These are phyloP conservation scores for Cyclotella sp. DNA, from an alignment of 108 stramenopile species.

Conservation along the genomic window DNA sequence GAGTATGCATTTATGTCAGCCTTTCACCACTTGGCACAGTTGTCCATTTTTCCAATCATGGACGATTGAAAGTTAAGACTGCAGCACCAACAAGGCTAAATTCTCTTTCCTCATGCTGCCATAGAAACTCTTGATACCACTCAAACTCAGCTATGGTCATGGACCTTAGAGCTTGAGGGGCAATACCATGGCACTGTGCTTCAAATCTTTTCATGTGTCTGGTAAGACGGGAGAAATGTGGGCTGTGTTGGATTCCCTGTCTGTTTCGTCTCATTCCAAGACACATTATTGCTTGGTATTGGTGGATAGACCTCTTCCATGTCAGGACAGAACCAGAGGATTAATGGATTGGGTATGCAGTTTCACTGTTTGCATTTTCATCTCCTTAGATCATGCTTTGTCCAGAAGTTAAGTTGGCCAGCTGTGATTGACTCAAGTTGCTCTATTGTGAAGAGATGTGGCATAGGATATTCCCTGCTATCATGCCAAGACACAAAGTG, in stretches of 20 bases:
- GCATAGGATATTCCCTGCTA: no score
- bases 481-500: no score
- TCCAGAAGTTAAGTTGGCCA: neutral
- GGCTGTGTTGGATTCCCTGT: slow-evolving; percentile 2
- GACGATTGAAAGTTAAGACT: neutral
- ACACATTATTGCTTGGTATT: neutral
- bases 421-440: neutral
- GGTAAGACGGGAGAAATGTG: no score
- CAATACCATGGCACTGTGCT: no score
- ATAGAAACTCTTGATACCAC: neutral
- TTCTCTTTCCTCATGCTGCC: neutral
- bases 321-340: neutral
- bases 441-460: neutral
- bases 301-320: neutral
- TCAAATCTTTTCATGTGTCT: slow-evolving; percentile 6
- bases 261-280: neutral
- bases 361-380: neutral
- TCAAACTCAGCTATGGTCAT: neutral
- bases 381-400: neutral
- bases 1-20: neutral
- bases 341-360: neutral
- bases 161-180: no score
- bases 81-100: neutral
- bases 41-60: neutral
- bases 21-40: neutral